Percentiles rank a stretch among this genome's conserved stretches.
phyloP scores from a whole-genome alignment of 352 stramenopile species.

The Peronosclerospora sorghi region DNA sequence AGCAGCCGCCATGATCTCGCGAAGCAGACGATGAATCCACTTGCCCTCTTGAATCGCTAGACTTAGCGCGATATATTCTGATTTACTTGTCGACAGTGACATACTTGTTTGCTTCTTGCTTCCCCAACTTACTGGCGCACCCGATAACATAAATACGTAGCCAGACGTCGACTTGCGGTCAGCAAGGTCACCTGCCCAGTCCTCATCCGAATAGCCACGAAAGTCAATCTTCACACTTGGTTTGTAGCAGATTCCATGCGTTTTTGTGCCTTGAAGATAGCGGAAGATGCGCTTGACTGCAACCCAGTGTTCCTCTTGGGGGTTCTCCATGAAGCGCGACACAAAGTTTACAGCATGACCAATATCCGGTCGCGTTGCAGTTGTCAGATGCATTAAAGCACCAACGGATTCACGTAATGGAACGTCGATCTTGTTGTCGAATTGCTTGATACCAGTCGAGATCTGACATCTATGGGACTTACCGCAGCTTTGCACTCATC shows the following conservation, averaged over 20 bases:
- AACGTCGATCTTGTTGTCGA: slow-evolving; percentile 2
- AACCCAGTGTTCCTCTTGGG: slow-evolving; percentile 7
- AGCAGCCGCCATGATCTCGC: background rate
- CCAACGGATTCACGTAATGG: slow-evolving; percentile 8
- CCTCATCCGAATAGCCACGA: slow-evolving; percentile 2
- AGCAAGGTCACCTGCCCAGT: slow-evolving; percentile 3
- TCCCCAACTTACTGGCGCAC: background rate
- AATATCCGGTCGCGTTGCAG: slow-evolving; percentile 7
- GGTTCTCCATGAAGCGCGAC: slow-evolving; percentile 13
- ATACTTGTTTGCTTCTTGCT: slow-evolving; percentile 2
- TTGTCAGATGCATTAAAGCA: slow-evolving; percentile 15
- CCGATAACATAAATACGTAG: slow-evolving; percentile 1
- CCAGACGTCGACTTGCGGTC: slow-evolving; percentile 7
- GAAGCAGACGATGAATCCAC: background rate
- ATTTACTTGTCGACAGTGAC: slow-evolving; percentile 3
- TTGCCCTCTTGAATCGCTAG: slow-evolving; percentile 1
- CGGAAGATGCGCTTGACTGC: background rate
- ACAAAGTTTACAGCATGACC: slow-evolving; percentile 4
- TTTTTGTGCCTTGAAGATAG: slow-evolving; percentile 13
- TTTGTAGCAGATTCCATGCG: slow-evolving; percentile 3
- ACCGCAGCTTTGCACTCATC: slow-evolving; percentile 3
- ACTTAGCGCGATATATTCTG: slow-evolving; percentile 3
- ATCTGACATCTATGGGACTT: slow-evolving; percentile 6
- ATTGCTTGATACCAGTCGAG: background rate
- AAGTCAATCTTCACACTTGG: background rate